Percentiles rank a stretch among this genome's conserved stretches.
phyloP scores from a whole-genome alignment of 371 early-diverging fungal genomes.

The Mucor ambiguus region DNA sequence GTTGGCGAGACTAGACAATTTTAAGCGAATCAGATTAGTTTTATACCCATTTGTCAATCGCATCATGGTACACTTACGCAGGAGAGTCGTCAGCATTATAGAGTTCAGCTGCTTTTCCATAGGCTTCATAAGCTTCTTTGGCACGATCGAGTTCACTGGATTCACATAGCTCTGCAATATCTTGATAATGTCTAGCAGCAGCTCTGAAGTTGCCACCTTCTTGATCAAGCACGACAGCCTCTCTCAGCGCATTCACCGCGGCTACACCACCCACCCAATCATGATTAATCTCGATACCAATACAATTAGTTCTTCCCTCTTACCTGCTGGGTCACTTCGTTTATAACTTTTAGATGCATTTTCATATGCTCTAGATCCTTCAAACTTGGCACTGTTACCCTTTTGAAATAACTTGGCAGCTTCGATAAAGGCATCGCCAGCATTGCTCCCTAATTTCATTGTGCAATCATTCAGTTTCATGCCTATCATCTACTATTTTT shows the following conservation, averaged over 20 bases:
- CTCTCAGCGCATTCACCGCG: constrained; percentile 73
- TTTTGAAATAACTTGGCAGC: constrained; percentile 66
- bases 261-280: constrained; percentile 46
- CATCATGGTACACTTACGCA: constrained; percentile 61
- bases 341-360: constrained; percentile 91
- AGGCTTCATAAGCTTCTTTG: constrained; percentile 82
- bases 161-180: constrained; percentile 92
- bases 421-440: constrained; percentile 88
- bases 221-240: constrained; percentile 80
- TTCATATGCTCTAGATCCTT: constrained; percentile 66
- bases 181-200: constrained; percentile 92
- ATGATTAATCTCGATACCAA: neutral
- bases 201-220: constrained; percentile 88
- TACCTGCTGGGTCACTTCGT: constrained; percentile 81
- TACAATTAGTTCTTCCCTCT: neutral
- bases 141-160: constrained; percentile 72
- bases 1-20: constrained; percentile 73
- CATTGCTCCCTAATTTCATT: constrained; percentile 74
- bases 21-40: neutral
- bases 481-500: neutral
- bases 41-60: neutral
- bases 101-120: constrained; percentile 91
- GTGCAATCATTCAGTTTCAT: neutral
- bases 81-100: constrained; percentile 88
- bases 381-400: constrained; percentile 73